Evolutionary conservation across 202 grass and related monocot species (phyloP), one percentile per base, ranked within the genome.

Genomic region (Panicum virgatum): DNA sequence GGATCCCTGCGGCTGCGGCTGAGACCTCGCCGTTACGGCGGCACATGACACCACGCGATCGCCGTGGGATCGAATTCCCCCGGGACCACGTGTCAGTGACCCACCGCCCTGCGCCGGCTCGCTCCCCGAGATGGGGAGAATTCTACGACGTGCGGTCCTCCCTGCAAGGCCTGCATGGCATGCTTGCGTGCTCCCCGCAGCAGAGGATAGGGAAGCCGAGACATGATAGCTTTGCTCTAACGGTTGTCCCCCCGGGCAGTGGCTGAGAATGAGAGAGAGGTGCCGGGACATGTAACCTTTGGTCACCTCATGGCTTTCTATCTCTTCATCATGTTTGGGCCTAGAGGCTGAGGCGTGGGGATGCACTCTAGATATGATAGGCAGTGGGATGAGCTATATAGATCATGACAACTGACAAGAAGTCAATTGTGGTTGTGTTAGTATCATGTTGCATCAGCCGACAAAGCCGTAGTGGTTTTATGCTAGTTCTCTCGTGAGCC

Each of bases 31-130:
- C 82, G 65, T 64, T 64, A 82, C 59, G 32, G 72, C 72, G 30
- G 50, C 68, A 43, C 22, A n/a, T n/a, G n/a, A n/a, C n/a, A 54
- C 78, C 66, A 72, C 43, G 62, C 62, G 34, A 74, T 56, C 69
- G 58, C 32, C 2, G 77, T 50, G 39, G 70, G 22, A 63, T 71
- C 16, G n/a, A 47, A 36, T 40, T 26, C 11, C 3, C 2, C 7
- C 1, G 10, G 88, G 79, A 82, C 88, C 78, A 83, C 66, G 18
- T 75, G 71, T 85, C 72, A 85, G 82, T 3, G 42, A 56, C 60
- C 16, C 75, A 26, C 1, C 45, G 0, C 46, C 9, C 76, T 53
- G 62, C 62, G 34, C 2, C 14, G 63, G 62, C 62, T 80, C 62
- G 1, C n/a, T 53, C 77, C 62, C 5, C 62, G 77, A 80, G 23